Evolutionary conservation across 495 filamentous ascomycete species (phyloP), one percentile per base, ranked within the genome.

Genomic region (Chlorociboria aeruginascens): DNA sequence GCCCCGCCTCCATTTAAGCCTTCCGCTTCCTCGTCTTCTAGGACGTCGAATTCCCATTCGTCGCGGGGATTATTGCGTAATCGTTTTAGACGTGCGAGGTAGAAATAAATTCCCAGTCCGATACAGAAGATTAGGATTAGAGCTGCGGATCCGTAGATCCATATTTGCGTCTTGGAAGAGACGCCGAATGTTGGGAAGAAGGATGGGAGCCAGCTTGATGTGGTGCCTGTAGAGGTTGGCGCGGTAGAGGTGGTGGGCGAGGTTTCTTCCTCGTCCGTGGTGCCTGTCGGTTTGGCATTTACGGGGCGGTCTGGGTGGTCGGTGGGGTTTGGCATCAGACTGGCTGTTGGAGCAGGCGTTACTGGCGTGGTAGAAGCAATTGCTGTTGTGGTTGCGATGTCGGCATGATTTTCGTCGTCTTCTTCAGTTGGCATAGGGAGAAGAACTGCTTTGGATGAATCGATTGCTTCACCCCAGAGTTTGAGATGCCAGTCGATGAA

Each of bases 141-240:
- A 13, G 70, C 79, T 17, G 92, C 60, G 14, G 89, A 73, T 39
- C 86, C 88, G 58, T 97, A 97, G 46, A 98, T 95, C 92, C 92
- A 98, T 36, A 83, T 76, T 60, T 93, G 87, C 7, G 90, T 95
- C 49, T 79, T 77, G 56, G 88, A 86, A 10, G 84, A 89, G 32
- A 89, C 82, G 46, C 92, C 92, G 55, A 98, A 93, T n/a, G 87
- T 93, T 7, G 92, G 90, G 53, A 98, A 82, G 70, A 89, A 93
- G 8, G 84, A 87, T 3, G 87, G 86, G 35, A 96, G 70, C 63
- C 93, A 84, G 60, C 75, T 79, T 3, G 77, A 74, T 54, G 66
- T 58, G 9, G 67, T 59, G 10, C 65, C 54, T 0, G 72, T 71
- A 40, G 58, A 50, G 32, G 71, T 56, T 32, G 68, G 53, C 9